Percentiles rank a stretch among this genome's conserved stretches.
phyloP scores from a whole-genome alignment of 2,329 filamentous ascomycete genomes.

The Trichoderma pleuroti region DNA sequence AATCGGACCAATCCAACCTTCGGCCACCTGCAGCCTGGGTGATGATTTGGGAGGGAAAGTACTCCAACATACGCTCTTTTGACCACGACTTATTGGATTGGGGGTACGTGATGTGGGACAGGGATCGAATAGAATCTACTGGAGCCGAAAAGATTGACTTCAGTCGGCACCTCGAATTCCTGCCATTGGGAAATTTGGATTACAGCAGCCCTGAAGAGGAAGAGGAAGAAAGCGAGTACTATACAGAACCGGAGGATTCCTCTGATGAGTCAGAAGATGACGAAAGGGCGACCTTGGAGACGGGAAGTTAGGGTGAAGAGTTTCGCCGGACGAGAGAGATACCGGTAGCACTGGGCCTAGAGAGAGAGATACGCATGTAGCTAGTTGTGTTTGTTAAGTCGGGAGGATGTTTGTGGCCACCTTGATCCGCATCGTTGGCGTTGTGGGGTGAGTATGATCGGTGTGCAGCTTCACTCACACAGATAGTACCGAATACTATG shows the following conservation, averaged over 20 bases:
- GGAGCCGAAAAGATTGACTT: neutral
- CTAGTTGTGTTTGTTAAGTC: neutral
- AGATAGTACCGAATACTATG: neutral
- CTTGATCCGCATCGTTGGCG: neutral
- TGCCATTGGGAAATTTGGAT: neutral
- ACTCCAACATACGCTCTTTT: neutral
- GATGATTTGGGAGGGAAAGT: neutral
- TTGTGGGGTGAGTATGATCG: neutral
- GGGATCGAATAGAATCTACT: neutral
- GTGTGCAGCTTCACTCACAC: neutral
- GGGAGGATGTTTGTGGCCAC: neutral
- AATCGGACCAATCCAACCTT: neutral
- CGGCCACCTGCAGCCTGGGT: neutral
- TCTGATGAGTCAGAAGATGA: neutral
- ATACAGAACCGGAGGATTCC: neutral
- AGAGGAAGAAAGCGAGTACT: neutral
- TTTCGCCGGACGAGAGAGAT: neutral
- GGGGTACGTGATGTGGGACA: slow-evolving; percentile 23
- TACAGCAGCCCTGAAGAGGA: neutral
- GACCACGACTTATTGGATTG: neutral
- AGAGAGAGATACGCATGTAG: neutral
- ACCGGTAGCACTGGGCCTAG: neutral
- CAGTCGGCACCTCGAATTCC: neutral
- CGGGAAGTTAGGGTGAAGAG: neutral
- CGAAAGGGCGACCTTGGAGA: neutral